Evolutionary conservation across 73 alveolate genomes (phyloP).

Genomic region (Stentor coeruleus): DNA sequence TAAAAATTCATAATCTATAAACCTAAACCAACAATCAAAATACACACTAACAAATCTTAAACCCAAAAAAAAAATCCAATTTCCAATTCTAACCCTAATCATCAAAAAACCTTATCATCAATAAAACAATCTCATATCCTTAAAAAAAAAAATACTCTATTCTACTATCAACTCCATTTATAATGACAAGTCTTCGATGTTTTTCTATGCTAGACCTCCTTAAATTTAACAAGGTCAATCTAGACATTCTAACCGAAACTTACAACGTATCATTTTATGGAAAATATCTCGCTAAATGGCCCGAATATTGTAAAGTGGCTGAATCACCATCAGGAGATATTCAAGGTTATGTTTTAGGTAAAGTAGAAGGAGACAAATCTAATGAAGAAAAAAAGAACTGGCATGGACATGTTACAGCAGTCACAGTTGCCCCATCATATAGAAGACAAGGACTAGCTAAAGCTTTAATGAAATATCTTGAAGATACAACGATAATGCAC

Average conservation of each 20-base stretch:
- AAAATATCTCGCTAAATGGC: slow-evolving; percentile 88
- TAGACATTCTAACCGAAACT: slow-evolving; percentile 91
- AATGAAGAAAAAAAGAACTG: slow-evolving; percentile 85
- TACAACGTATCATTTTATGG: slow-evolving; percentile 92
- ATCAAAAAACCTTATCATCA: no score
- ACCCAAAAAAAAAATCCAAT: no score
- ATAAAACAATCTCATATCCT: no score
- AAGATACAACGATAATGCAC: slow-evolving; percentile 90
- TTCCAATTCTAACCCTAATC: no score
- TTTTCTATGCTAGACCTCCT: slow-evolving; percentile 88
- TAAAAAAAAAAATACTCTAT: no score
- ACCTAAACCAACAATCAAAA: no score
- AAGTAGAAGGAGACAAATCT: slow-evolving; percentile 94
- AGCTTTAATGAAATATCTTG: slow-evolving; percentile 90
- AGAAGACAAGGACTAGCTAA: slow-evolving; percentile 98
- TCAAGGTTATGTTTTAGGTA: slow-evolving; percentile 93
- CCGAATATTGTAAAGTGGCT: slow-evolving; percentile 87
- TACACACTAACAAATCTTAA: no score
- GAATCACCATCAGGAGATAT: slow-evolving; percentile 82
- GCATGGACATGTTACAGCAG: slow-evolving; percentile 99
- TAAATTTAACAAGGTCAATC: slow-evolving; percentile 89
- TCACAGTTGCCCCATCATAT: slow-evolving; percentile 96
- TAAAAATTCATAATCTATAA: no score
- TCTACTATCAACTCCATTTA: no score
- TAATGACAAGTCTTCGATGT: slow-evolving; percentile 55